Evolutionary conservation across 106 monocot genomes (phyloP), one percentile per base, ranked within the genome.

Genomic region (Triglochin maritima): DNA sequence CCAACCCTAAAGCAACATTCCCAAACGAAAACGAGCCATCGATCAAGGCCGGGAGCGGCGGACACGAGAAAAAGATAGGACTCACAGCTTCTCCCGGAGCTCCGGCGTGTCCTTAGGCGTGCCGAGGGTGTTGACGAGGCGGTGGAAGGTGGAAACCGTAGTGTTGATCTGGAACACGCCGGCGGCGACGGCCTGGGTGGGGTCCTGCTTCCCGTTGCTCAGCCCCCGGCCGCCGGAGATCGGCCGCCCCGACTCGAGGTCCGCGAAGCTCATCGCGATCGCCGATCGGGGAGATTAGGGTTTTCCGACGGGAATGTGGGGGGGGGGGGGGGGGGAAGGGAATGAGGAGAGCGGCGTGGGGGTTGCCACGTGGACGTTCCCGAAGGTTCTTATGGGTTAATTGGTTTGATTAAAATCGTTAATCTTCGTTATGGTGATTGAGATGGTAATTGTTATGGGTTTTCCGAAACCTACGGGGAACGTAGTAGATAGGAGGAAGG

Each of bases 31-130:
- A 57, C 15, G 12, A 57, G 29, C 4, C 62, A 13, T 4, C 0
- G 44, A 62, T 2, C 43, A 43, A 60, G 15, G 9, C 60, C 29
- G 29, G 29, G 29, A 29, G 29, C 29, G 29, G 29, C 29, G 17
- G 43, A 2, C 44, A 44, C 44, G 9, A 62, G 46, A 6, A 52
- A 77, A 47, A 63, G 50, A 41, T 47, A 3, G 15, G 14, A 59
- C 83, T 72, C 67, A 93, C 93, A 93, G 79, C 78, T 84, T 85
- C 12, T 89, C 84, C n/a, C 88, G 85, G 54, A 88, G 83, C 7
- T 82, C 83, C 29, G 93, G 86, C 3, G 88, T 88, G 59, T 93
- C 88, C 83, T 89, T 93, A 46, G 93, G 83, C 16, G 93, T 93
- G 44, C 93, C 93, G 67, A 93, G 79, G 54, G 85, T 77, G 77